Evolutionary conservation across 2,329 filamentous ascomycete species (phyloP).

Genomic region (Claviceps lovelessii): DNA sequence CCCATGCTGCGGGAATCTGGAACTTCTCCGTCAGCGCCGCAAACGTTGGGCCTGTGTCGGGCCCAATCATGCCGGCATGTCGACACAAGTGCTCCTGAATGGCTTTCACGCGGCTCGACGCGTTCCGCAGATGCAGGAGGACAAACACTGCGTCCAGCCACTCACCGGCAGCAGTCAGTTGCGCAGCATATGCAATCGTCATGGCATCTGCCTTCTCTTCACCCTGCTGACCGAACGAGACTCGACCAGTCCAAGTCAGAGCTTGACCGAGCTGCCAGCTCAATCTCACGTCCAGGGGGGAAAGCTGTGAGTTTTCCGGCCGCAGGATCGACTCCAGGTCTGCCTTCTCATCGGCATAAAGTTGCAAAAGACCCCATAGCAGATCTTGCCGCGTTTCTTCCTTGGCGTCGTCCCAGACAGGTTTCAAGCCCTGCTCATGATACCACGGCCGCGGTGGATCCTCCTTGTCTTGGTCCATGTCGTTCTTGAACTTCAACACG

Average conservation of each 20-base stretch:
- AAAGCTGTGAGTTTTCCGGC: conserved; percentile 62
- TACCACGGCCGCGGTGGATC: conserved; percentile 62
- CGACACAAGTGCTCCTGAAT: conserved; percentile 61
- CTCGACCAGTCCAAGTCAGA: conserved; percentile 36
- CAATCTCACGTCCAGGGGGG: conserved; percentile 59
- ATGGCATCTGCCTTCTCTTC: conserved; percentile 50
- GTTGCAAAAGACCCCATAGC: conserved; percentile 72
- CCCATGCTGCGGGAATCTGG: conserved; percentile 60
- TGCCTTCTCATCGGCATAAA: conserved; percentile 50
- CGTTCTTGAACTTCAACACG: conserved; percentile 57
- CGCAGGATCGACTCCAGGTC: conserved; percentile 57
- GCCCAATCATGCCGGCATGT: conserved; percentile 53
- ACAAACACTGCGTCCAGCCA: conserved; percentile 64
- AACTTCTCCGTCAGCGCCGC: conserved; percentile 47
- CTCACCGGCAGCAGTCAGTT: conserved; percentile 48
- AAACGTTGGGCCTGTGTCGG: conserved; percentile 42
- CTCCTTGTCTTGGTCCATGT: conserved; percentile 58
- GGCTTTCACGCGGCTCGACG: conserved; percentile 46
- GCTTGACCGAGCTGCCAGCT: conserved; percentile 74
- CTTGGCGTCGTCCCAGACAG: conserved; percentile 46
- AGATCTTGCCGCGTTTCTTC: conserved; percentile 55
- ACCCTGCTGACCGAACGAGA: conserved; percentile 38
- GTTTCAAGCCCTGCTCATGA: conserved; percentile 40
- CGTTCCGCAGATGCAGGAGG: conserved; percentile 56
- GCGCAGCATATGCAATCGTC: conserved; percentile 50